Conservation (phyloP, 2,329 filamentous ascomycete species). For the Trichoderma brevicompactum region DNA sequence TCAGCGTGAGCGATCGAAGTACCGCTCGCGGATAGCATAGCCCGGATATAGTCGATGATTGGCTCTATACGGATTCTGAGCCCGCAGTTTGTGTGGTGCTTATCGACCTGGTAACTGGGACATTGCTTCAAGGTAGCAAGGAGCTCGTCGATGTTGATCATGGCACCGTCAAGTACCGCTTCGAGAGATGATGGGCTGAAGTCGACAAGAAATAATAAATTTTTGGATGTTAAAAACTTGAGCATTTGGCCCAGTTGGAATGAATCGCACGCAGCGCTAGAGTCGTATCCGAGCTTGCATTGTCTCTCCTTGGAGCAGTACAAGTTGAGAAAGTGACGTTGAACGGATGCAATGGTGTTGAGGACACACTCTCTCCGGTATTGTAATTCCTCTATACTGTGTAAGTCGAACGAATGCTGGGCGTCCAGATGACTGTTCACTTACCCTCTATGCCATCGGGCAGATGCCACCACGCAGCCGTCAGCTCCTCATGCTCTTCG, state of each 20-base stretch:
- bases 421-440: conserved; percentile 30
- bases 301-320: conserved; percentile 71
- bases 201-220: conserved; percentile 63
- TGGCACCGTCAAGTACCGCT: conserved; percentile 53
- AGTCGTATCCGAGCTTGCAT: conserved; percentile 76
- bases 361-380: conserved; percentile 68
- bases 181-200: conserved; percentile 56
- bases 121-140: conserved; percentile 66
- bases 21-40: conserved; percentile 55
- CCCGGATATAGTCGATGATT: conserved; percentile 66
- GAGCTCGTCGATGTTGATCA: conserved; percentile 64
- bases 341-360: conserved; percentile 70
- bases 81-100: conserved; percentile 74
- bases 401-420: not conserved
- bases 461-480: conserved; percentile 72
- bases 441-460: conserved; percentile 69
- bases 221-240: conserved; percentile 67
- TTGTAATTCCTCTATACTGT: conserved; percentile 64
- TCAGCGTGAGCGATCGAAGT: conserved; percentile 50
- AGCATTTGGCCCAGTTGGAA: conserved; percentile 80
- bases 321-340: conserved; percentile 66
- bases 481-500: conserved; percentile 37
- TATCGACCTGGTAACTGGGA: conserved; percentile 74
- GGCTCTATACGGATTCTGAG: conserved; percentile 67
- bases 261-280: conserved; percentile 71